Evolutionary conservation across 2,329 filamentous ascomycete species (phyloP), one percentile per base, ranked within the genome.

Genomic region (Trichophyton mentagrophytes): DNA sequence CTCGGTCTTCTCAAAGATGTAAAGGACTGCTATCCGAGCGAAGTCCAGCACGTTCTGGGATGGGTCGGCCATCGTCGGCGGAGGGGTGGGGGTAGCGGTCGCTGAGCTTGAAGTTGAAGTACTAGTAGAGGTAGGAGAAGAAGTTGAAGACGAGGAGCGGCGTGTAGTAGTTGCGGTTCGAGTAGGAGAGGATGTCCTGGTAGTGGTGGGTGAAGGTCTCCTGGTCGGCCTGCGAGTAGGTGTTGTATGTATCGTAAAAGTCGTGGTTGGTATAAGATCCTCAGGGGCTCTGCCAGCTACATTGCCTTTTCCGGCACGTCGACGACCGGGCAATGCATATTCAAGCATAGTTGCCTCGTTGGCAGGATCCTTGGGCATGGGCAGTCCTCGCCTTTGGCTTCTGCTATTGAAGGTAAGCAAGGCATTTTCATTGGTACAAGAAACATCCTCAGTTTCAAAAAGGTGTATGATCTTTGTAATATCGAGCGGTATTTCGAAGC

Each of bases 371-470:
- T 22, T 17, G 9, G n/a, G 25, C 4, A 38, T 5, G 3, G 25
- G 38, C 22, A 60, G 17, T 36, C 36, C 27, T 20, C 70, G 68
- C 58, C 66, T 69, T 44, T 68, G 69, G 65, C 65, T 69, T 47
- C 69, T 70, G 63, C 85, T 86, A 66, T 88, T 82, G 71, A 96
- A 95, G 0, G 88, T 90, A 15, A 97, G 86, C 3, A 99, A 79
- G 0, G 90, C 86, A 68, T 97, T 97, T 71, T 96, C 87, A 0
- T 86, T 84, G 7, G 84, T 83, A 72, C 93, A 99, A 60, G 88
- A 90, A 15, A 96, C 77, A 65, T 87, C 87, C 36, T 82, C 82
- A 4, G 80, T 75, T 68, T 87, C 92, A 72, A 97, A 89, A 56
- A 90, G 82, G 1, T 85, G 84, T 60, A 96, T 75, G 58, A 97